Base-by-base conservation (phyloP, 768 basidiomycete species). In the Termitomyces sp. region DNA sequence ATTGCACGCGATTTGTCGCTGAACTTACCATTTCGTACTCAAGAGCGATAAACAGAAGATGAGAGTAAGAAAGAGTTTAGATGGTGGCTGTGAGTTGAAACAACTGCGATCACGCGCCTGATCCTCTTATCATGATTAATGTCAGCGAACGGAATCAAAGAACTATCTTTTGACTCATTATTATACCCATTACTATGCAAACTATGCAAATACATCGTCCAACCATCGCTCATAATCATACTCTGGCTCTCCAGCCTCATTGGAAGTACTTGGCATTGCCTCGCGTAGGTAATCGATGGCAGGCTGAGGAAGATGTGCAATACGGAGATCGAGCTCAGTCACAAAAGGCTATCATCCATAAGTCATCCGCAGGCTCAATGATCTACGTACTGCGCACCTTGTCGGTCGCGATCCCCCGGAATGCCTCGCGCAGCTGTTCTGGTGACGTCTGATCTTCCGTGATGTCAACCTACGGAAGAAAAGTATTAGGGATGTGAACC, bases 381-480 rank as follows among this genome's bases (percentile, higher is more conserved):
- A 18, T 39, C 50, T 42, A 40, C 36, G 36, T 1, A 31, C 3
- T 31, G 57, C 77, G 29, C 51, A 90, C 95, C 83, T 98, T 98
- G 66, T 94, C 88, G 10, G 77, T 81, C 1, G 95, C 93, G 15
- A 97, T 89, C 3, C 90, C 90, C 27, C 91, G 86, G 84, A 99
- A 99, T 2, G 95, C 85, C 55, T 94, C 93, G 18, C 89, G 85
- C 60, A 99, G 80, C 64, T 98, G 96, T 38, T 94, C 93, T 0
- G 89, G 82, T 3, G 94, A 89, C 3, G 92, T 94, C 53, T 97
- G 92, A 66, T 99, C 97, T 72, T 98, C 95, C 27, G 85, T 94
- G 57, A 97, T 94, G 25, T 94, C 94, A 50, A 96, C 92, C 95
- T 98, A 60, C 29, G 29, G 20, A 46, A 20, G 44, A 23, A 12